Base-by-base conservation (phyloP, 306 rosid genomes). In the Sphenostylis stenocarpa region DNA sequence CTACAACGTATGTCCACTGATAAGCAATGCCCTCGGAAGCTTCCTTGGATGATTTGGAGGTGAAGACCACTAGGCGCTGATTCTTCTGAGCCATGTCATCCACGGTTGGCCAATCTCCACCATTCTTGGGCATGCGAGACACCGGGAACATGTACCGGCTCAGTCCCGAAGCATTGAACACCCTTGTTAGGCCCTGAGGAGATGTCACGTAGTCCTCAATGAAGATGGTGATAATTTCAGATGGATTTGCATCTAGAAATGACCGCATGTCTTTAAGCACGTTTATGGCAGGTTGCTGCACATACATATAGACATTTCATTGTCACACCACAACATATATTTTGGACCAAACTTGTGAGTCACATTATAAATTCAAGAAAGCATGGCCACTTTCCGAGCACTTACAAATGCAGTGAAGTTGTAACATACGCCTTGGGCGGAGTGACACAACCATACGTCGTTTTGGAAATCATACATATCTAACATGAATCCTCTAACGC, bases 321-420 rank as follows among this genome's bases (percentile, higher is more conserved):
- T 57, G 29, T 56, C 61, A 38, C 17, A 63, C 26, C 29, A 63
- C 14, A n/a, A 29, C 57, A 2, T 12, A n/a, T 0, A 29, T 16
- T 31, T 15, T 61, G 44, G 45, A 62, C 44, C 44, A 62, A 33
- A 62, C 14, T 62, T 57, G 4, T 29, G 2, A 1, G 4, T 28
- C 39, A 58, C 29, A 23, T 24, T 57, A 57, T 38, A 9, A 38
- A 38, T 38, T 38, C 3, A 38, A 28, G 6, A 15, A 9, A 67
- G 62, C 19, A 75, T 16, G 77, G 72, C 12, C 61, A 8, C 43
- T 38, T 38, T 38, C 43, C 43, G 52, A 71, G 66, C 76, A 83
- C 98, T 95, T 92, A 95, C 98, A 76, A 95, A 95, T 73, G 98
- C 83, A 53, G 97, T 95, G 81, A 77, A 31, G 83, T 89, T 83